These are phyloP conservation scores for Alternaria rosae DNA, from an alignment of 2,329 filamentous ascomycete genomes.

Conservation along the genomic window DNA sequence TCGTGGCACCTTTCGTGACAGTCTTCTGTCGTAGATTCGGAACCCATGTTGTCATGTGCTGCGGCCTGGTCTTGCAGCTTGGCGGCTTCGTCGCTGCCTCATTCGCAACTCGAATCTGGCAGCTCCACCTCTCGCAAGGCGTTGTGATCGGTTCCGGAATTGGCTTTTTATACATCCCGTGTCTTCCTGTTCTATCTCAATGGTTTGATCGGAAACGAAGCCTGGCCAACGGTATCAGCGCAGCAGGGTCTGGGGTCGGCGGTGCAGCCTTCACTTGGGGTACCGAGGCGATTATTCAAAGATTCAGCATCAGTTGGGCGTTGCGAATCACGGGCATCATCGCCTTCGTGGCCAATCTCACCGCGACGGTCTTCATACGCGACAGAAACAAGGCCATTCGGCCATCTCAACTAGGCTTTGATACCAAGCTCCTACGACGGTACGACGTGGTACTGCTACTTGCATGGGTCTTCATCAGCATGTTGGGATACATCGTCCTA, in stretches of 20 bases:
- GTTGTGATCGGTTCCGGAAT: constrained; percentile 51
- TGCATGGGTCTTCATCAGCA: constrained; percentile 54
- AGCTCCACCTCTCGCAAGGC: constrained; percentile 54
- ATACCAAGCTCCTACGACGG: constrained; percentile 45
- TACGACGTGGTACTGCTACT: constrained; percentile 50
- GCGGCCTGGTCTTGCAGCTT: constrained; percentile 45
- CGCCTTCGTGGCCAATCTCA: constrained; percentile 35
- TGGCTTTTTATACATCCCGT: constrained; percentile 51
- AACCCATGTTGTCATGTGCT: constrained; percentile 37
- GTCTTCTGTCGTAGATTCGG: constrained; percentile 36
- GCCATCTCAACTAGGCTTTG: constrained; percentile 47
- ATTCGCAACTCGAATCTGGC: constrained; percentile 50
- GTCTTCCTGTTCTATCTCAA: constrained; percentile 49
- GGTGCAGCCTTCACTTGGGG: constrained; percentile 45
- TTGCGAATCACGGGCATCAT: constrained; percentile 51
- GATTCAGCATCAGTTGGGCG: constrained; percentile 50
- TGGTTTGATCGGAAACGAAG: constrained; percentile 54
- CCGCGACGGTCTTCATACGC: constrained; percentile 42
- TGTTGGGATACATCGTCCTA: constrained; percentile 58
- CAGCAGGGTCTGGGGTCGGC: constrained; percentile 52
- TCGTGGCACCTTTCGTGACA: constrained; percentile 46
- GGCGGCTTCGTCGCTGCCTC: constrained; percentile 48
- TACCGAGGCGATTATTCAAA: constrained; percentile 48
- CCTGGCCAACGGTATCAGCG: constrained; percentile 52
- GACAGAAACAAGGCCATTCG: constrained; percentile 46